Evolutionary conservation across 768 basidiomycete species (phyloP), one percentile per base, ranked within the genome.

Genomic region (Ramaria sp.): DNA sequence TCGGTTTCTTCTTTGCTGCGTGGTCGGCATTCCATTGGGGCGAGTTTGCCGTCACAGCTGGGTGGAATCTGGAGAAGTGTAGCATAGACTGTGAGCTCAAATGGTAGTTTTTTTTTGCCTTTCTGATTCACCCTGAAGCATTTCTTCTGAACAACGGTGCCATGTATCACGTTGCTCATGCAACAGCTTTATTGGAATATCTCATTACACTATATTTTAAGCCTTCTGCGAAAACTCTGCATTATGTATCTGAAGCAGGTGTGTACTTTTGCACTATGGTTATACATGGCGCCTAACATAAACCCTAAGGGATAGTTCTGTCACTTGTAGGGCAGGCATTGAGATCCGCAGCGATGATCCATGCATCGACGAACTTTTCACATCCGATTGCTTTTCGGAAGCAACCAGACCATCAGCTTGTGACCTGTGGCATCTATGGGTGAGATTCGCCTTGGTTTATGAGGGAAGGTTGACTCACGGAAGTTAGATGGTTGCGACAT

Each of bases 11-110:
- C 68, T 60, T 89, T 41, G 82, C 86, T 34, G 77, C 85, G 4
- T 91, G 91, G 88, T 77, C 89, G 0, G 73, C 77, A 37, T 99
- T 99, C 69, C 96, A 99, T 65, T 87, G 91, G 82, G 82, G 80
- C 12, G 96, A 99, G 68, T 98, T 93, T 65, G 88, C 86, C 38
- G 91, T 94, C 4, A 96, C 96, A 7, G 94, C 94, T 0, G 91
- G 91, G 22, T 98, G 91, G 87, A 98, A 98, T 69, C 72, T 85
- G 41, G 86, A 88, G 53, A 96, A 94, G 71, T 88, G 92, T 65
- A 90, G 84, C 59, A 81, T 96, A 7, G 90, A 93, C 66, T 97
- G 96, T 95, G 67, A 75, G 91, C 34, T 41, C 13, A 46, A 33
- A 49, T 34, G 51, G 20, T 37, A 45, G 6, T 57, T 38, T 46